These are phyloP conservation scores for Ophiocordyceps camponoti-saundersi DNA, from an alignment of 2,329 filamentous ascomycete species.

Conservation along the genomic window DNA sequence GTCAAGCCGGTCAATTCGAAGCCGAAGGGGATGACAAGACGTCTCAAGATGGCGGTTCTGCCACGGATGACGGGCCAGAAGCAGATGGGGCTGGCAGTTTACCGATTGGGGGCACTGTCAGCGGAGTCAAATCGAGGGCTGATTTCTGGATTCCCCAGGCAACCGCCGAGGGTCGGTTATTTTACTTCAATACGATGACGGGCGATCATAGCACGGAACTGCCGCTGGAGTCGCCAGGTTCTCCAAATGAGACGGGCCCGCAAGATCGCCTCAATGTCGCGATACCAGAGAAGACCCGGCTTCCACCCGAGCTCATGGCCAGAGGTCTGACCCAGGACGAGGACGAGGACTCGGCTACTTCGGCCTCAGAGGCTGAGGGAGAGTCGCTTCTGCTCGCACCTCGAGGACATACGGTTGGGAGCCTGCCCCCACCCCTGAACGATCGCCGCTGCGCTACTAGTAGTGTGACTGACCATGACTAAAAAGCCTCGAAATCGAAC, in stretches of 20 bases:
- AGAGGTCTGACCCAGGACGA: conserved; percentile 68
- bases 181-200: conserved; percentile 97
- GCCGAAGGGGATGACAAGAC: conserved; percentile 49
- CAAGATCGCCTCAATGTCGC: conserved; percentile 76
- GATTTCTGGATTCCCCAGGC: conserved; percentile 99
- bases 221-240: conserved; percentile 77
- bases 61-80: conserved; percentile 49
- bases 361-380: conserved; percentile 73
- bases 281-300: conserved; percentile 77
- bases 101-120: conserved; percentile 50
- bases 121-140: conserved; percentile 58
- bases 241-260: conserved; percentile 66
- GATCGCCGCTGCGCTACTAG: background rate
- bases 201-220: conserved; percentile 90
- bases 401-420: conserved; percentile 48
- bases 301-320: conserved; percentile 81
- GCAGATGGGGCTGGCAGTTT: conserved; percentile 41
- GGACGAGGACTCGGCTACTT: conserved; percentile 71
- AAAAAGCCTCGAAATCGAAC: conserved; percentile 44
- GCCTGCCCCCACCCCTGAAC: background rate
- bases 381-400: conserved; percentile 52
- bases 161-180: conserved; percentile 79
- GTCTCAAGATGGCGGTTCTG: conserved; percentile 49
- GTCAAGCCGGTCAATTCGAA: conserved; percentile 33
- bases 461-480: background rate